Percentiles rank a stretch among this genome's conserved stretches.
phyloP scores from a whole-genome alignment of 345 rosid genomes.

The Zanthoxylum bungeanum region DNA sequence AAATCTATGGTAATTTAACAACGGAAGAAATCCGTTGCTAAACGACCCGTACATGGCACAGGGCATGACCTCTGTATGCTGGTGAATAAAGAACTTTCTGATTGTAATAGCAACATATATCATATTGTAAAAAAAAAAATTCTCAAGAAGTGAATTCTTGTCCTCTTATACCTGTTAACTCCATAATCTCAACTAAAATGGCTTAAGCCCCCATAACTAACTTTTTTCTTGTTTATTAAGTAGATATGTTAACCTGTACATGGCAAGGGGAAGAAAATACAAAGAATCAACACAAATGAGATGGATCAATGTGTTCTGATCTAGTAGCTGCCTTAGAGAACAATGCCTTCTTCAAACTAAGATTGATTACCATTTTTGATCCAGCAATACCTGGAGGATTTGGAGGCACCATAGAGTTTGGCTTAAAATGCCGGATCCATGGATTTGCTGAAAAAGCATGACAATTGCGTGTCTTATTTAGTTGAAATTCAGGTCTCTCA shows the following conservation, averaged over 20 bases:
- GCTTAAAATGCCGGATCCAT: constrained; percentile 62
- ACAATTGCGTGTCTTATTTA: constrained; percentile 24
- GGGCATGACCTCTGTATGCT: not conserved
- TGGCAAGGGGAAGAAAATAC: not conserved
- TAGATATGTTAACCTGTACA: not conserved
- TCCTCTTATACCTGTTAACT: not conserved
- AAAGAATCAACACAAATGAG: constrained; percentile 15
- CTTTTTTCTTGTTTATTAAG: not conserved
- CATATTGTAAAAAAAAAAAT: not conserved
- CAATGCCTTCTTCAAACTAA: constrained; percentile 32
- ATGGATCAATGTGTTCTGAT: constrained; percentile 20
- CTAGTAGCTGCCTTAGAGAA: constrained; percentile 26
- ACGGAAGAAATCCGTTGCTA: no score
- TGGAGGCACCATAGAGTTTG: constrained; percentile 7
- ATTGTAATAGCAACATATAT: not conserved
- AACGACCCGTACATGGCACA: not conserved
- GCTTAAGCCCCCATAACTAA: not conserved
- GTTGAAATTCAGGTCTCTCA: constrained; percentile 39
- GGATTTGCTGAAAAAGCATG: constrained; percentile 41
- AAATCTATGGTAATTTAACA: no score
- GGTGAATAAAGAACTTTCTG: not conserved
- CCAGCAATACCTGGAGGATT: constrained; percentile 19
- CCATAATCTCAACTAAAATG: not conserved
- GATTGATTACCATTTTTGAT: constrained; percentile 22
- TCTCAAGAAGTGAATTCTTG: not conserved